Percentiles rank a stretch among this genome's conserved stretches.
phyloP scores from a whole-genome alignment of 495 filamentous ascomycete genomes.

The Beverwykella pulmonaria region DNA sequence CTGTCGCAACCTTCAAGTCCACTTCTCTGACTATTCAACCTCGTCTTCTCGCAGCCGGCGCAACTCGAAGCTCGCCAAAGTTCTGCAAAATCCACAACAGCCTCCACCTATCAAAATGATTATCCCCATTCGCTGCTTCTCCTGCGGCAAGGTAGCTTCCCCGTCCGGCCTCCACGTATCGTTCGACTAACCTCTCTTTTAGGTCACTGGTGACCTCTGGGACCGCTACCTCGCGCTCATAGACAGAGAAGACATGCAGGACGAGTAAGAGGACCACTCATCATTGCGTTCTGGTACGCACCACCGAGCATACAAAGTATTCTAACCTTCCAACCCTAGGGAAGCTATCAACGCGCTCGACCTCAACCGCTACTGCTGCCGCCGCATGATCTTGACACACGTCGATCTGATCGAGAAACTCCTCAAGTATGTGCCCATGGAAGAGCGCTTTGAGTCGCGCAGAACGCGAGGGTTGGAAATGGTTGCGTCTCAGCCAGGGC shows the following conservation, averaged over 20 bases:
- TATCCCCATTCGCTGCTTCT: conserved; percentile 97
- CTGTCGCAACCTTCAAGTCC: neutral
- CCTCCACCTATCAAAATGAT: conserved; percentile 66
- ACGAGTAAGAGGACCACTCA: conserved; percentile 67
- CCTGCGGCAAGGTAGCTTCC: conserved; percentile 83
- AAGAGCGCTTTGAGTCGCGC: neutral
- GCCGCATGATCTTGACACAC: conserved; percentile 99
- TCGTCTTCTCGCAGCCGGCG: neutral
- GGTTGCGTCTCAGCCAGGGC: conserved; percentile 4
- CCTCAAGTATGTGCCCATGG: conserved; percentile 67
- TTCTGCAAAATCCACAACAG: neutral
- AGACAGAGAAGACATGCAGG: conserved; percentile 67
- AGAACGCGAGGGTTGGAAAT: neutral
- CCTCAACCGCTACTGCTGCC: conserved; percentile 94
- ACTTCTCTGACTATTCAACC: neutral
- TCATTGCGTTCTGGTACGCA: too few species aligned
- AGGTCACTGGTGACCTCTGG: conserved; percentile 98
- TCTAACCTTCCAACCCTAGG: conserved; percentile 49
- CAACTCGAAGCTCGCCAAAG: neutral
- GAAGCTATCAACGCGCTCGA: conserved; percentile 93
- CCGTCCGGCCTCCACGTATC: neutral
- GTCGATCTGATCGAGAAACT: conserved; percentile 99
- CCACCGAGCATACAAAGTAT: neutral
- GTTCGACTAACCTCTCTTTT: conserved; percentile 4
- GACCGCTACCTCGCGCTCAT: conserved; percentile 87